Base-by-base conservation (phyloP, 306 rosid genomes). In the Prosopis cineraria region DNA sequence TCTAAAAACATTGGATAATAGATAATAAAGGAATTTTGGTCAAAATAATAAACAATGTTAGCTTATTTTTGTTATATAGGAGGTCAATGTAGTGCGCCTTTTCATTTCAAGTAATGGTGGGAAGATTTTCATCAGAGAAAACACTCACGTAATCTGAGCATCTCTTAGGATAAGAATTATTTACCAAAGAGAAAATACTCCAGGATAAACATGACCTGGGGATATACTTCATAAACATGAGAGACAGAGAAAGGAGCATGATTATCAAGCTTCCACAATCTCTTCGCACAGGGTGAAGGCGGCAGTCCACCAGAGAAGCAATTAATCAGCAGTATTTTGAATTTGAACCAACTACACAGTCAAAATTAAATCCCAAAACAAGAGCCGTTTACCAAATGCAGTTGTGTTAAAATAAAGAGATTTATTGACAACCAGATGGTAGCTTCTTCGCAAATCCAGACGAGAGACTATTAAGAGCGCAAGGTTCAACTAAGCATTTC, bases 311-410 rank as follows among this genome's bases (percentile, higher is more conserved):
- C 63, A 30, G 5, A 59, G 66, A 20, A 59, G 37, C 14, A 4
- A 27, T 27, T 29, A 59, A 6, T 10, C 39, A 29, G 20, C 66
- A 59, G 7, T 17, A 27, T 29, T 59, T 59, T 20, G 41, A 24
- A 58, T 25, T 16, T 30, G 33, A 60, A 22, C 24, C 24, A 41
- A 39, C 7, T 14, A 10, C 16, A 12, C 20, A 53, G 55, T 47
- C 64, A 68, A 53, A 58, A 80, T 67, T 68, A 74, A 67, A 67
- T 74, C 29, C 7, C 45, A 33, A 16, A 64, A n/a, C 29, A 19
- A 6, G 7, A 34, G 75, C 45, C 55, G 45, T 56, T 39, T 20
- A 66, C 50, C 43, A 20, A 29, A 55, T 39, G 19, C 43, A 19
- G 37, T 36, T 33, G 12, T 36, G 20, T 19, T 40, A 25, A 3